Conservation (phyloP, 345 rosid species). For the Cardamine occulta region DNA sequence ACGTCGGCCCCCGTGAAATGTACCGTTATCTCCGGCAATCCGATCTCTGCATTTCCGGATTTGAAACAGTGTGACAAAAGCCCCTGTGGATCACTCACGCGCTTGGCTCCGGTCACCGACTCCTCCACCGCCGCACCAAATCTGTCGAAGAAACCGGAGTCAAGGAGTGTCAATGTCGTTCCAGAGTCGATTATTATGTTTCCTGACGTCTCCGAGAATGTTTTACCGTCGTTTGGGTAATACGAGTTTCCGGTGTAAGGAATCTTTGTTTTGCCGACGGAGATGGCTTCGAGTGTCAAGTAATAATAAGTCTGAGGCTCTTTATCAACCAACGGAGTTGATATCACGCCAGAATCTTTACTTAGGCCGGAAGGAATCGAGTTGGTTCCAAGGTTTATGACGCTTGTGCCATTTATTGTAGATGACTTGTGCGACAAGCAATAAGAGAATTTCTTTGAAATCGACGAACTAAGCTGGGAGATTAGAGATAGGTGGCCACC, state of each 20-base stretch:
- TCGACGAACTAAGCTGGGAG: slow-evolving; percentile 51
- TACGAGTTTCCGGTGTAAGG: slow-evolving; percentile 38
- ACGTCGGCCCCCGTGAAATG: slow-evolving; percentile 57
- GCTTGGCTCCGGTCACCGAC: slow-evolving; percentile 27
- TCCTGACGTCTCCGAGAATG: slow-evolving; percentile 25
- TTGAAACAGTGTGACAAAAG: slow-evolving; percentile 50
- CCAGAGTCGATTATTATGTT: slow-evolving; percentile 75
- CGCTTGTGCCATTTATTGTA: slow-evolving; percentile 41
- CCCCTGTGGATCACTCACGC: slow-evolving; percentile 38
- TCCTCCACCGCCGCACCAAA: slow-evolving; percentile 36
- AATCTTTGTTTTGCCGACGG: slow-evolving; percentile 48
- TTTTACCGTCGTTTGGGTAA: not conserved
- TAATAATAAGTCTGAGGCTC: slow-evolving; percentile 52
- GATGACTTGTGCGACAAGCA: slow-evolving; percentile 58
- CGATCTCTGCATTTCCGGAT: not conserved
- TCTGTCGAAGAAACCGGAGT: slow-evolving; percentile 33
- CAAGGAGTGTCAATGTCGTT: slow-evolving; percentile 56
- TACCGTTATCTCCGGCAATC: slow-evolving; percentile 45
- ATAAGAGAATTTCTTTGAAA: slow-evolving; percentile 62
- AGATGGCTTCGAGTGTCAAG: slow-evolving; percentile 51
- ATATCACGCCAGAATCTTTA: slow-evolving; percentile 24
- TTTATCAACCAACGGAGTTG: slow-evolving; percentile 53
- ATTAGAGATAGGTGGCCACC: slow-evolving; percentile 56
- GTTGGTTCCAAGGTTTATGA: slow-evolving; percentile 55
- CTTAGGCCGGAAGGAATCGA: slow-evolving; percentile 51